A percentile compares a stretch with the other conserved stretches of the same genome.
Evolutionary conservation across 2,329 filamentous ascomycete species (phyloP).

Genomic region (Colletotrichum somersetense): DNA sequence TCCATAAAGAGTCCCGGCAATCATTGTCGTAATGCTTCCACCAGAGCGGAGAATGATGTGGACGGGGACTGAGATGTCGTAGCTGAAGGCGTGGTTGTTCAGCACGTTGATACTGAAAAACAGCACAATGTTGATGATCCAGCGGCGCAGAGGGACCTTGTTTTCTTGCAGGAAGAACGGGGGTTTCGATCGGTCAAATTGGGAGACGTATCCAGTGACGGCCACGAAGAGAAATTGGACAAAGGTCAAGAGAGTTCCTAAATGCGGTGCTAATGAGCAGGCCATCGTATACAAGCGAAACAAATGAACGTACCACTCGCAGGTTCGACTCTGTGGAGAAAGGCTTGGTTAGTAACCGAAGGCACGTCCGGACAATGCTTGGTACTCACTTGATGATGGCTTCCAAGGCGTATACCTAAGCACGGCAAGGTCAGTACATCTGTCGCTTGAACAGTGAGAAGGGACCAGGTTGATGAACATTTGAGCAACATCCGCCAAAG

Average conservation of each 20-base stretch:
- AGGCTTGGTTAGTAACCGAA: constrained; percentile 35
- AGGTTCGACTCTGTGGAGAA: constrained; percentile 76
- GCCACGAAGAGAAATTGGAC: constrained; percentile 90
- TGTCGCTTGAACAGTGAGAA: neutral
- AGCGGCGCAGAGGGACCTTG: constrained; percentile 84
- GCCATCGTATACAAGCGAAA: neutral
- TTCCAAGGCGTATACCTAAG: constrained; percentile 93
- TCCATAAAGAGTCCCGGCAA: constrained; percentile 87
- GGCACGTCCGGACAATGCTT: neutral
- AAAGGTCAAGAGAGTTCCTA: constrained; percentile 88
- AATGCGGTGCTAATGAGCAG: constrained; percentile 30
- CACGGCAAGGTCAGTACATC: constrained; percentile 27
- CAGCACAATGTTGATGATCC: constrained; percentile 88
- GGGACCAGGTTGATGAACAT: constrained; percentile 68
- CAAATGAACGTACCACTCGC: constrained; percentile 73
- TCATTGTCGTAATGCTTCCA: constrained; percentile 95
- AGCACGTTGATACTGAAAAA: constrained; percentile 96
- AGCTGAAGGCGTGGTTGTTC: constrained; percentile 98
- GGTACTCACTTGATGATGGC: constrained; percentile 87
- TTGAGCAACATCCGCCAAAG: constrained; percentile 95
- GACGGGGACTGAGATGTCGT: constrained; percentile 94
- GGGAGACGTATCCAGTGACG: constrained; percentile 80
- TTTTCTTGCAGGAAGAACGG: constrained; percentile 82
- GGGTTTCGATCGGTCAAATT: constrained; percentile 75
- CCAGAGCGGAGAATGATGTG: constrained; percentile 97